Base-by-base conservation (phyloP, 192 early-diverging fungal species). In the Entrophospora sp. region DNA sequence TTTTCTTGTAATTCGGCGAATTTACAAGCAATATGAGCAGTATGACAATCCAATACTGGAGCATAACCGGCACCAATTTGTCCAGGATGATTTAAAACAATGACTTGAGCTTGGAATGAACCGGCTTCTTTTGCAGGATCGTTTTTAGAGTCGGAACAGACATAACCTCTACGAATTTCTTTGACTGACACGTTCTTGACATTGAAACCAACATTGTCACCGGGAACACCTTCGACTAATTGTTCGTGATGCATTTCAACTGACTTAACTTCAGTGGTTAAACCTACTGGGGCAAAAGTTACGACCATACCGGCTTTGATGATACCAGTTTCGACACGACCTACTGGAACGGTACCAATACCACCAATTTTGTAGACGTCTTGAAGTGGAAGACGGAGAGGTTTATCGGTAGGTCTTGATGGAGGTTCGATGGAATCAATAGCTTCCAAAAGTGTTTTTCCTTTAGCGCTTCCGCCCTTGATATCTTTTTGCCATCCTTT, bases 121-220 rank as follows among this genome's bases (percentile, higher is more conserved):
- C 81, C 88, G 69, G 89, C 77, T 63, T 89, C 91, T 85, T 92
- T 95, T 78, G 92, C 89, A 79, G 92, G 90, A 82, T 94, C 91
- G 81, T 92, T 93, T 89, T 95, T 95, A 78, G 89, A 91, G 87
- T 95, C 92, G 65, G 90, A 91, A 85, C 86, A 88, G 81, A 95
- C 93, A 80, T 87, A 83, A 76, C 93, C 95, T 87, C 92, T 90
- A 73, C 92, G 93, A 82, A 95, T 95, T 77, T 94, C 91, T 89
- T 93, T 95, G 81, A 91, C 91, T 64, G 91, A 92, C 48, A 94
- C 90, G 89, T 92, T 93, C 92, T 93, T 97, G 84, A 95, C 87
- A 90, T 95, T 95, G 89, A 97, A 93, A 75, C 93, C 95, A 74
- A 97, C 92, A 87, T 95, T 93, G 88, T 97, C 95, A 69, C 95